phyloP scores from a whole-genome alignment of 2,329 filamentous ascomycete genomes.

The Fusarium falciforme region DNA sequence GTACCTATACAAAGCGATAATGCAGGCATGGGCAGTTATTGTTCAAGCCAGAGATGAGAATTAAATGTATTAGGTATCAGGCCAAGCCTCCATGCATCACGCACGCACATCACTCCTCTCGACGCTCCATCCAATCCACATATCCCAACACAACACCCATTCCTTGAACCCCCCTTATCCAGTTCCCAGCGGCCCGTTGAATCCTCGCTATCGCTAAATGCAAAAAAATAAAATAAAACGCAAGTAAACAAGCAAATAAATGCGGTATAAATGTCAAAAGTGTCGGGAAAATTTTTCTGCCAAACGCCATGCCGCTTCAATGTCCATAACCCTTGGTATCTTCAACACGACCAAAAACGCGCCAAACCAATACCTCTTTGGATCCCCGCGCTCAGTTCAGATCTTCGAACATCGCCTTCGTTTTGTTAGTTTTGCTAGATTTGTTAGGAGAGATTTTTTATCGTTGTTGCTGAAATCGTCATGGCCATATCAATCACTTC shows the following conservation, averaged over 20 bases:
- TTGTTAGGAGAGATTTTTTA: constrained; percentile 6
- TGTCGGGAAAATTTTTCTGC: constrained; percentile 18
- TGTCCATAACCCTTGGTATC: constrained; percentile 40
- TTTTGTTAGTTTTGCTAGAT: constrained; percentile 7
- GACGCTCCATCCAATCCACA: constrained; percentile 7
- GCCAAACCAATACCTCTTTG: constrained; percentile 33
- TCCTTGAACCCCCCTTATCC: constrained; percentile 3
- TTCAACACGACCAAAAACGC: constrained; percentile 39
- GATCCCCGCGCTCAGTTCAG: constrained; percentile 3
- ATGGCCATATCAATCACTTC: neutral
- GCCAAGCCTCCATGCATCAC: constrained; percentile 13
- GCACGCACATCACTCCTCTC: constrained; percentile 12
- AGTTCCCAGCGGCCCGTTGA: constrained; percentile 1
- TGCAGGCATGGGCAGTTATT: neutral
- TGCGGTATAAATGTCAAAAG: neutral
- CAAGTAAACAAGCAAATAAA: neutral
- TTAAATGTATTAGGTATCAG: constrained; percentile 37
- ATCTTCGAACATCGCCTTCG: neutral
- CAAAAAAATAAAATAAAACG: constrained; percentile 2
- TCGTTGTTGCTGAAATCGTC: constrained; percentile 3
- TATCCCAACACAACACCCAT: neutral
- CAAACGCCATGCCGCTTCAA: constrained; percentile 35
- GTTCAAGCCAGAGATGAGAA: constrained; percentile 26
- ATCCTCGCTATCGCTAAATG: constrained; percentile 33
- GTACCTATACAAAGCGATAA: neutral